A percentile compares a stretch with the other conserved stretches of the same genome.
Conservation (phyloP, 306 rosid genomes). For the Citrullus amarus region DNA sequence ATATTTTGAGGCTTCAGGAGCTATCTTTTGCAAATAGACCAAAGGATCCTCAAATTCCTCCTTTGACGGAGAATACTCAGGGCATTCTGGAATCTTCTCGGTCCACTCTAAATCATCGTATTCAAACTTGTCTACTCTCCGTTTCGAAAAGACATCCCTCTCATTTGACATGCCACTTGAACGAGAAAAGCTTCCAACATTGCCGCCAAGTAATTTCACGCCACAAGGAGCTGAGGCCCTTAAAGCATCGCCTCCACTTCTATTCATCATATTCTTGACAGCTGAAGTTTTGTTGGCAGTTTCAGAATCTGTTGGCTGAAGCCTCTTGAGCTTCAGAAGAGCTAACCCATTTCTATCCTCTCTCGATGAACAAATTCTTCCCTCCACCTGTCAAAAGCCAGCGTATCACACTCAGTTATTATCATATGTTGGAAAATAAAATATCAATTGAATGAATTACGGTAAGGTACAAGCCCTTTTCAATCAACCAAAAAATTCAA, state of each 20-base stretch:
- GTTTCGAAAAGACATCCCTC: conserved; percentile 42
- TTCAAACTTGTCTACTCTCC: conserved; percentile 81
- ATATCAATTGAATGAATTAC: neutral
- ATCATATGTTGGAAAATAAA: neutral
- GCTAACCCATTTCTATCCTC: conserved; percentile 76
- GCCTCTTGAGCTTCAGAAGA: conserved; percentile 67
- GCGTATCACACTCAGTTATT: neutral
- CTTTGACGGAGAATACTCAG: conserved; percentile 75
- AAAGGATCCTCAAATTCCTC: conserved; percentile 94
- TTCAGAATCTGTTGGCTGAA: conserved; percentile 48
- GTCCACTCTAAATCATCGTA: conserved; percentile 76
- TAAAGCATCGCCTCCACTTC: conserved; percentile 97
- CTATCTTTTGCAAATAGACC: conserved; percentile 82
- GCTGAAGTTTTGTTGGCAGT: conserved; percentile 29
- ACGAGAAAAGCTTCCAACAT: conserved; percentile 20
- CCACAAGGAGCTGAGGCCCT: conserved; percentile 72
- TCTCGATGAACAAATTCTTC: conserved; percentile 53
- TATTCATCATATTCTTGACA: conserved; percentile 44
- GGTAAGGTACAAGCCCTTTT: neutral
- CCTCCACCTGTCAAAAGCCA: conserved; percentile 59
- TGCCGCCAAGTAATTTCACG: conserved; percentile 43
- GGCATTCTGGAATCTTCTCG: conserved; percentile 76
- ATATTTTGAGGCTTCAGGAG: conserved; percentile 94
- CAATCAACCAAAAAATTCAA: neutral
- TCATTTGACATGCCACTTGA: conserved; percentile 17